Evolutionary conservation across 1,139 yeast genomes (phyloP).

Genomic region (Hyphopichia buzzinii): DNA sequence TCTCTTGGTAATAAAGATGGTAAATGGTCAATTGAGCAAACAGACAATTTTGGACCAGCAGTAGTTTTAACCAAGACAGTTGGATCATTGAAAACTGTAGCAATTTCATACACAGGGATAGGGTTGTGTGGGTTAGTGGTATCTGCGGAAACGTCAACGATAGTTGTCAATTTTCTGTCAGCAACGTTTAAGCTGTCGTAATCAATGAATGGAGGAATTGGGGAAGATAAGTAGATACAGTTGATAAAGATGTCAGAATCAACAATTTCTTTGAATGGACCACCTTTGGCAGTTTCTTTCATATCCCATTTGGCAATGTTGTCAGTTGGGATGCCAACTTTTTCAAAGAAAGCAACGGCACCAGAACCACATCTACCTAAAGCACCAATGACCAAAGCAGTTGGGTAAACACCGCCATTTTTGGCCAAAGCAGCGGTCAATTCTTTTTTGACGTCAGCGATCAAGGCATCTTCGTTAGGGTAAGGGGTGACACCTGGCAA

Average conservation of each 20-base stretch:
- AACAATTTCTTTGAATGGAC: conserved; percentile 92
- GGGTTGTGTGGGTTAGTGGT: conserved; percentile 99
- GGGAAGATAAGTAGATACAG: conserved; percentile 90
- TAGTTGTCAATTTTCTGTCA: conserved; percentile 78
- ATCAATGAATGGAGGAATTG: conserved; percentile 89
- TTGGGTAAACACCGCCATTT: conserved; percentile 68
- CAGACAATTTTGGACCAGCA: conserved; percentile 82
- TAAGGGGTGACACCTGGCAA: conserved; percentile 79
- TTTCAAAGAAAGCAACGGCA: conserved; percentile 78
- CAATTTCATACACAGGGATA: conserved; percentile 84
- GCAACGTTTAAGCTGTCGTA: conserved; percentile 59
- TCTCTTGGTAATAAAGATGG: conserved; percentile 96
- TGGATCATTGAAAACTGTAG: conserved; percentile 89
- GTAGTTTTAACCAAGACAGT: conserved; percentile 79
- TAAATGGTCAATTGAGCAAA: conserved; percentile 93
- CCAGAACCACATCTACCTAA: conserved; percentile 99
- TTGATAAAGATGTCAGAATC: conserved; percentile 86
- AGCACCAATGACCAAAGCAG: conserved; percentile 89
- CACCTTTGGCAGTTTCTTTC: conserved; percentile 94
- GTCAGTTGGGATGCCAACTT: conserved; percentile 84
- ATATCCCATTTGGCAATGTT: conserved; percentile 93
- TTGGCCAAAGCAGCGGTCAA: conserved; percentile 58
- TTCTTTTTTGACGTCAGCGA: conserved; percentile 65
- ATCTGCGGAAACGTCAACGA: conserved; percentile 97
- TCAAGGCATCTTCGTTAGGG: conserved; percentile 72